These are phyloP conservation scores for Cryphonectria carpinicola DNA, from an alignment of 2,329 filamentous ascomycete species.

Conservation along the genomic window DNA sequence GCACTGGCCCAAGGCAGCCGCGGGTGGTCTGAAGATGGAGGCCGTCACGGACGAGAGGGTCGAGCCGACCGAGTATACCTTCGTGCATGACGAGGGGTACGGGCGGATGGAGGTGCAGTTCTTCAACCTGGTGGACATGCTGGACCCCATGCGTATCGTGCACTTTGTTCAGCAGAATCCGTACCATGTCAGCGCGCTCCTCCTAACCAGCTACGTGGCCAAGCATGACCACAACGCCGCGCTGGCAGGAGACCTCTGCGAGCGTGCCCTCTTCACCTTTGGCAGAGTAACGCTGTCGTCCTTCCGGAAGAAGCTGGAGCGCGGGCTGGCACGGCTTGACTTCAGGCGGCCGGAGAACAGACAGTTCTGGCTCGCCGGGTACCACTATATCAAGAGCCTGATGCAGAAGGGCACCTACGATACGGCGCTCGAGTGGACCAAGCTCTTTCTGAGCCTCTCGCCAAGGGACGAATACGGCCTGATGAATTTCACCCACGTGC, in stretches of 20 bases:
- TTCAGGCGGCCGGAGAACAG: constrained; percentile 85
- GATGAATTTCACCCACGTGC: constrained; percentile 77
- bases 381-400: constrained; percentile 85
- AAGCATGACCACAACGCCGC: constrained; percentile 90
- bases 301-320: constrained; percentile 75
- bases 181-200: constrained; percentile 91
- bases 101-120: constrained; percentile 76
- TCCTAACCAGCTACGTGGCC: constrained; percentile 90
- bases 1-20: constrained; percentile 79
- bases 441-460: constrained; percentile 77
- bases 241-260: constrained; percentile 82
- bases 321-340: constrained; percentile 79
- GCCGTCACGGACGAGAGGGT: constrained; percentile 46
- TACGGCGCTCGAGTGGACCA: constrained; percentile 92
- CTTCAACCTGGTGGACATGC: constrained; percentile 78
- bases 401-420: constrained; percentile 91
- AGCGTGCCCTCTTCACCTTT: constrained; percentile 90
- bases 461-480: constrained; percentile 83
- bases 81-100: constrained; percentile 76
- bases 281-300: constrained; percentile 85
- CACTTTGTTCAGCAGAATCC: constrained; percentile 74
- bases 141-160: constrained; percentile 81
- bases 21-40: constrained; percentile 84
- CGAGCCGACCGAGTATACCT: constrained; percentile 74
- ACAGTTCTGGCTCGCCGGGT: constrained; percentile 88